Base-by-base conservation (phyloP, 345 rosid species). In the Cardamine occulta region DNA sequence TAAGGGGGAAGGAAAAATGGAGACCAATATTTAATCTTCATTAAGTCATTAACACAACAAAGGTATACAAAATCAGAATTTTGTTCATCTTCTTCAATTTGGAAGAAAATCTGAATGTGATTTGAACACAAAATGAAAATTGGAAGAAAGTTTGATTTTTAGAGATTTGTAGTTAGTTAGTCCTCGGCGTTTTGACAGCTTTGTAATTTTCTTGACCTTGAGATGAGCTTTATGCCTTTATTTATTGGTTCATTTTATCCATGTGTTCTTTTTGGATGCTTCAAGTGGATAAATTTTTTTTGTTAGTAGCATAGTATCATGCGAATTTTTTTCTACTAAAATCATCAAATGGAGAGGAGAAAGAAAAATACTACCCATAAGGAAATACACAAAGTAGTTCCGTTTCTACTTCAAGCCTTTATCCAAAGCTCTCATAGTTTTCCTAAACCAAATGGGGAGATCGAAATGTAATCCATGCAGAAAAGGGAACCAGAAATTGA, bases 81-180 rank as follows among this genome's bases (percentile, higher is more conserved):
- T 74, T 66, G 66, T 48, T 59, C 52, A 44, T 37, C 65, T 65
- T 48, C 73, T 58, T 48, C 49, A 64, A 57, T 47, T 66, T 66
- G 19, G 55, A 55, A 64, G 62, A 28, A 44, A 69, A 24, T 40
- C 45, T 53, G 58, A 63, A 17, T 62, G 68, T 68, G 59, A 56
- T n/a, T 45, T 45, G 66, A 45, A 63, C 26, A 53, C 64, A 63
- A 7, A 31, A 65, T 26, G 63, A 40, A 10, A 66, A 13, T 26
- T 56, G 63, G 49, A 56, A 45, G 57, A 44, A 32, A 37, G 1
- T 34, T 66, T 57, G 67, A 32, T 24, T 37, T 40, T 52, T 60
- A 60, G 70, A 69, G 75, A 35, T 31, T 64, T 71, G 40, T 77
- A 77, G 72, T 37, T 63, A 71, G 59, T 64, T 70, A 64, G 54